Base-by-base conservation (phyloP, 768 basidiomycete genomes). In the Termitomyces sp. region DNA sequence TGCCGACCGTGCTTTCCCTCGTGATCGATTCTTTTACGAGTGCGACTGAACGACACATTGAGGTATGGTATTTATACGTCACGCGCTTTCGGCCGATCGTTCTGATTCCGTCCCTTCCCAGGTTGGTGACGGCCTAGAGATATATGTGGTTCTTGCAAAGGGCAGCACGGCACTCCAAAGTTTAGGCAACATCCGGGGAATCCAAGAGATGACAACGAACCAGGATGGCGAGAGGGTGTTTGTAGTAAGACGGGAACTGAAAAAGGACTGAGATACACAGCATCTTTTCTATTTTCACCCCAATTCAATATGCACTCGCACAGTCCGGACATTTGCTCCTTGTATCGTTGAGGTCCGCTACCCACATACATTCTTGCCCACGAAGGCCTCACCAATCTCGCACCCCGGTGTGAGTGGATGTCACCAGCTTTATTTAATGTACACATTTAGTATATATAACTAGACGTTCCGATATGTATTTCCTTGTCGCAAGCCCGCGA, bases 1-100 rank as follows among this genome's bases (percentile, higher is more conserved):
- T 99, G 58, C 68, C 79, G 24, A 85, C 85, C 12, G 94, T 98
- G 8, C 76, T 97, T 54, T 76, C 83, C 31, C 83, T 99, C 69
- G 92, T 98, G 65, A 90, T 93, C 60, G 96, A 99, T 76, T 92
- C 93, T 9, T 99, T 98, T 73, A 96, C 95, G 28, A 85, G 92
- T 63, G 97, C 97, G 28, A 98, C 97, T 15, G 97, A 99, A 75
- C 86, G 97, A 62, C 96, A 98, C 73, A 98, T 98, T 69, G 95
- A 98, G 84, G 91, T 91, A 60, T 60, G 78, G 66, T 34, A 62
- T 58, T 54, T 29, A 3, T 4, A 24, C 60, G 60, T 66, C 55
- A 50, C 15, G 55, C 52, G 46, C 41, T 58, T 29, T 26, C 54
- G n/a, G 45, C 51, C 51, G 31, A 55, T 37, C 42, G 55, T 62